phyloP scores from a whole-genome alignment of 257 asterid species.

The Solanum appendiculatum region DNA sequence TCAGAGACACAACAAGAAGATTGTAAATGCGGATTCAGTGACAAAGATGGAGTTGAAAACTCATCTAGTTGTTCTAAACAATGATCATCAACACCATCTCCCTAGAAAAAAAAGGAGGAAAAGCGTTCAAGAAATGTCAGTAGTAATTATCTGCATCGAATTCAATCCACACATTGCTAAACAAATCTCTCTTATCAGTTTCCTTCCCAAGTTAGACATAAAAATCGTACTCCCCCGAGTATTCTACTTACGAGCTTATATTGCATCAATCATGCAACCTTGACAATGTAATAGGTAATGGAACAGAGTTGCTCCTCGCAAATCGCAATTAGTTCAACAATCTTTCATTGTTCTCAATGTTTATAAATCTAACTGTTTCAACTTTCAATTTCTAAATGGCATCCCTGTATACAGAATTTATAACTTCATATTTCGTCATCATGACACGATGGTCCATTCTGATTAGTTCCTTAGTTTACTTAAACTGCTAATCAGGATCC shows the following conservation, averaged over 20 bases:
- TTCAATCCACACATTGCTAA: background rate
- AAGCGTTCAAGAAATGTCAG: background rate
- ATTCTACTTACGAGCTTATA: background rate
- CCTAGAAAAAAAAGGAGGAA: background rate
- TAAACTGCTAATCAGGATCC: too few relatives aligned
- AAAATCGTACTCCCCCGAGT: background rate
- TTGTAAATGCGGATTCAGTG: background rate
- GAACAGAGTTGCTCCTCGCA: too few relatives aligned
- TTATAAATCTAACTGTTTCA: background rate
- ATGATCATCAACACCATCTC: background rate
- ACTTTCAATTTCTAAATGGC: background rate
- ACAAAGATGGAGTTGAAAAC: background rate
- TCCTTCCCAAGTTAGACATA: background rate
- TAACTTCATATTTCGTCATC: background rate
- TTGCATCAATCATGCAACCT: background rate
- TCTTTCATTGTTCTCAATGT: background rate
- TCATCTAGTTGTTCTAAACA: background rate
- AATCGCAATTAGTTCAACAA: background rate
- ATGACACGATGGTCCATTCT: background rate
- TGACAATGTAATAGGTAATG: too few relatives aligned
- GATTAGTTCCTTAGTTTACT: too few relatives aligned
- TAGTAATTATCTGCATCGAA: background rate
- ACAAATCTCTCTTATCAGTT: background rate
- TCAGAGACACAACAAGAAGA: background rate
- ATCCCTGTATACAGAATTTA: background rate